Evolutionary conservation across 768 basidiomycete species (phyloP).

Genomic region (Termitomyces titanicus): DNA sequence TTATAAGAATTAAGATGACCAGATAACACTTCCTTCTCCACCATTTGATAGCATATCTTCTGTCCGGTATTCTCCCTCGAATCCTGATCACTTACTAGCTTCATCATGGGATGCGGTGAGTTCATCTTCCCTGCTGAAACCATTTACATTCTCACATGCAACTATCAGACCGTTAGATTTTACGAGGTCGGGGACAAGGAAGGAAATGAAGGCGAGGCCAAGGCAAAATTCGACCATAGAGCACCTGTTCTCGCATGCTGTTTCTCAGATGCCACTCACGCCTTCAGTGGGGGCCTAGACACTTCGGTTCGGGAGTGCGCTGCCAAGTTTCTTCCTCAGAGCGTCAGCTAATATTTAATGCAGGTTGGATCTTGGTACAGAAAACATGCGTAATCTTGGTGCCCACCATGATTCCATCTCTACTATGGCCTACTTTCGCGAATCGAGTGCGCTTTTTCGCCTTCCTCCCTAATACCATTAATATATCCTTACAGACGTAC

Average conservation of each 20-base stretch:
- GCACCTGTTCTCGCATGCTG: constrained; percentile 84
- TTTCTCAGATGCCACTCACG: constrained; percentile 65
- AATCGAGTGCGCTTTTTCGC: constrained; percentile 48
- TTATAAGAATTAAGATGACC: constrained; percentile 15
- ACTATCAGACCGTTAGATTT: constrained; percentile 32
- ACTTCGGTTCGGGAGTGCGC: constrained; percentile 79
- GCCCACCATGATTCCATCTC: constrained; percentile 81
- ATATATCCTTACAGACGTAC: constrained; percentile 43
- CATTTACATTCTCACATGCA: not conserved
- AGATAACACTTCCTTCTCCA: constrained; percentile 49
- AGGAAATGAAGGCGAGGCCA: constrained; percentile 60
- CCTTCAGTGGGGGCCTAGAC: constrained; percentile 86
- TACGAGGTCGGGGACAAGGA: constrained; percentile 58
- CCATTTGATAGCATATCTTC: constrained; percentile 86
- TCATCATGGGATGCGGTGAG: constrained; percentile 86
- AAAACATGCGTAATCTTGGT: constrained; percentile 71
- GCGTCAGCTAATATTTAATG: not conserved
- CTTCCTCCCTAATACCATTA: not conserved
- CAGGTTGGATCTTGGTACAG: constrained; percentile 76
- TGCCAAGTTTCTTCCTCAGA: not conserved
- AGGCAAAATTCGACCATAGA: constrained; percentile 83
- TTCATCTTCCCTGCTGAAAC: constrained; percentile 3
- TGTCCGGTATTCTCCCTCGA: constrained; percentile 75
- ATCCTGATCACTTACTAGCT: constrained; percentile 76
- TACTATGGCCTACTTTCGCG: constrained; percentile 64